A percentile compares a stretch with the other conserved stretches of the same genome.
Conservation (phyloP, 2,329 filamentous ascomycete genomes). For the Botrytis medusae region DNA sequence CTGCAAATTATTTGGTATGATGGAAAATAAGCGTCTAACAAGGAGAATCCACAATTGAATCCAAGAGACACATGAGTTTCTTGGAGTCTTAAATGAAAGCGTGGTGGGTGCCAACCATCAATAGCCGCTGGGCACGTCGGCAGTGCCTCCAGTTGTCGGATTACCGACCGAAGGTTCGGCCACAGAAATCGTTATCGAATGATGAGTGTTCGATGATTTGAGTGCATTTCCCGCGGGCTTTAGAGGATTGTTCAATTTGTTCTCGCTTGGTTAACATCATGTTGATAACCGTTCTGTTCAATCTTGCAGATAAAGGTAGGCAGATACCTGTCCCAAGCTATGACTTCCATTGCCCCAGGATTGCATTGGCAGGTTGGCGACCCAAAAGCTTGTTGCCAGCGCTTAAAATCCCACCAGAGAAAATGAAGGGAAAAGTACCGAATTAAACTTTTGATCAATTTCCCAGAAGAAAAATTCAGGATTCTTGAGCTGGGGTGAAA, state of each 20-base stretch:
- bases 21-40: background rate
- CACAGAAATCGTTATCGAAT: background rate
- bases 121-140: slow-evolving; percentile 7
- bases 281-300: background rate
- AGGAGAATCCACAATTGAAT: background rate
- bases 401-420: background rate
- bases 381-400: background rate
- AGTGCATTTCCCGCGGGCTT: background rate
- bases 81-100: background rate
- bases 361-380: background rate
- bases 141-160: background rate
- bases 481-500: background rate
- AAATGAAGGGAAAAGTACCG: background rate
- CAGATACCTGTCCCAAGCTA: background rate
- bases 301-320: background rate
- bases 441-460: background rate
- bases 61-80: background rate
- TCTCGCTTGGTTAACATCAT: background rate
- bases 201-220: background rate
- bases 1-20: background rate
- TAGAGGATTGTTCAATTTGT: background rate
- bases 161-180: background rate
- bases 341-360: background rate
- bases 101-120: background rate
- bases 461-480: background rate